phyloP scores from a whole-genome alignment of 352 stramenopile species.

The Pythium dissimile region DNA sequence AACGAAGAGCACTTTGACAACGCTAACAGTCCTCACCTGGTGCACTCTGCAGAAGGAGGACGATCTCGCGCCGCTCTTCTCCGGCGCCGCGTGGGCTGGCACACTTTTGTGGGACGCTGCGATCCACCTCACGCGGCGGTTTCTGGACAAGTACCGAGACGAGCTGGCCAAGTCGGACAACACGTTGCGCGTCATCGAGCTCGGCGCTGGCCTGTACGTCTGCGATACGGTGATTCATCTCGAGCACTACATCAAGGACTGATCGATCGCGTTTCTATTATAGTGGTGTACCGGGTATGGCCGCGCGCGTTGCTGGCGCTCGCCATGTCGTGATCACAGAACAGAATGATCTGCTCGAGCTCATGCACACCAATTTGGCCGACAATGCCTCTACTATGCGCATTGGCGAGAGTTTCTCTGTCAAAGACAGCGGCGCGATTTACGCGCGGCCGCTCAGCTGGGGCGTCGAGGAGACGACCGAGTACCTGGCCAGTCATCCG shows the following conservation, averaged over 20 bases:
- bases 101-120: constrained; percentile 90
- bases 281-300: constrained; percentile 91
- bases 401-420: constrained; percentile 15
- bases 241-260: too few species aligned
- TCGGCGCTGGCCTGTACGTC: constrained; percentile 75
- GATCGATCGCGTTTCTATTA: neutral
- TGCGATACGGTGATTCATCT: too few species aligned
- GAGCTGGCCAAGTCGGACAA: constrained; percentile 30
- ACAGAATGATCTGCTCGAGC: constrained; percentile 84
- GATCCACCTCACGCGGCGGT: constrained; percentile 53
- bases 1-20: neutral
- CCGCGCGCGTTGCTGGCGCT: constrained; percentile 73
- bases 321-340: constrained; percentile 89
- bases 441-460: constrained; percentile 65
- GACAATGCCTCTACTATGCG: constrained; percentile 42
- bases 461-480: constrained; percentile 64
- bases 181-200: constrained; percentile 67
- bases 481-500: constrained; percentile 50
- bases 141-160: constrained; percentile 43
- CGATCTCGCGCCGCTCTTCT: constrained; percentile 92
- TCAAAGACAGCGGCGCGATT: constrained; percentile 30
- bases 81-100: constrained; percentile 90
- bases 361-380: constrained; percentile 75
- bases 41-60: constrained; percentile 53
- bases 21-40: too few species aligned